phyloP scores from a whole-genome alignment of 495 filamentous ascomycete species.

The Trichoderma parareesei region DNA sequence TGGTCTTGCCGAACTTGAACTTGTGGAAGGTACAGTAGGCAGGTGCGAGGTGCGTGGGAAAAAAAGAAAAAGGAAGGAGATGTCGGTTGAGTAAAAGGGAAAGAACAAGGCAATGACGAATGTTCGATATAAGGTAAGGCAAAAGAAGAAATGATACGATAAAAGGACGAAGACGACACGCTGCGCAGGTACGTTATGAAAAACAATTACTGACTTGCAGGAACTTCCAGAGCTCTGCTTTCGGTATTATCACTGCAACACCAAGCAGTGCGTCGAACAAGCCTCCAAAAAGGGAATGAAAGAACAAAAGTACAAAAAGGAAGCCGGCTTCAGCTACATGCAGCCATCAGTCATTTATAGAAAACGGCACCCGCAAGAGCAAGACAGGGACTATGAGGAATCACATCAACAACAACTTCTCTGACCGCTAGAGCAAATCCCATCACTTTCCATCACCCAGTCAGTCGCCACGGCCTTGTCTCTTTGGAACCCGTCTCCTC shows the following conservation, averaged over 20 bases:
- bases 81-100: constrained; percentile 1
- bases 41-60: no score
- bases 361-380: neutral
- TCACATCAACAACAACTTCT: neutral
- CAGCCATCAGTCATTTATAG: neutral
- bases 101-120: constrained; percentile 15
- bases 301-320: no score
- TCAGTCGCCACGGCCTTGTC: no score
- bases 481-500: no score
- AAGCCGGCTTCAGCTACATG: neutral
- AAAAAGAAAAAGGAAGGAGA: neutral
- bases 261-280: constrained; percentile 14
- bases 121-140: constrained; percentile 14
- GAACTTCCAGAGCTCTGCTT: constrained; percentile 49
- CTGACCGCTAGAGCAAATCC: neutral
- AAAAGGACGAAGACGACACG: constrained; percentile 16
- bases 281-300: constrained; percentile 22
- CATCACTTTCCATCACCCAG: neutral
- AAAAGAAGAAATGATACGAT: constrained; percentile 15
- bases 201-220: constrained; percentile 22
- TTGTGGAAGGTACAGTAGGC: neutral
- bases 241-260: constrained; percentile 19
- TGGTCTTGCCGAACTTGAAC: constrained; percentile 2
- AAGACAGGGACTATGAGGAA: neutral
- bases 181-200: no score